phyloP scores from a whole-genome alignment of 75 land plant genomes.

The Sequoiadendron giganteum region DNA sequence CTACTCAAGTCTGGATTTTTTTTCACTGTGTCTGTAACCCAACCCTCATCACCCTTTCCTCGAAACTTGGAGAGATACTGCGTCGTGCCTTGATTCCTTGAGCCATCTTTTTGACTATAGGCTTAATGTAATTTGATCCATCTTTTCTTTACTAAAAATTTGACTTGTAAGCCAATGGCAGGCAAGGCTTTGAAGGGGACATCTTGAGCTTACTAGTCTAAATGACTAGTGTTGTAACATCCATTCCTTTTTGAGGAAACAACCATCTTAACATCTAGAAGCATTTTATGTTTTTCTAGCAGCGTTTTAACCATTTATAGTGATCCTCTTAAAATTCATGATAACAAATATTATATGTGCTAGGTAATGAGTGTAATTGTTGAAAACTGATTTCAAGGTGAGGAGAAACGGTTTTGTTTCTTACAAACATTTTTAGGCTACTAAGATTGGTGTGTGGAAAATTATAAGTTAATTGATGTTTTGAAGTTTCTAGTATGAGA shows the following conservation, averaged over 20 bases:
- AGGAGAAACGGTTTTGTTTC: not conserved
- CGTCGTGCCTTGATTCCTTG: not conserved
- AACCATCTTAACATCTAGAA: not conserved
- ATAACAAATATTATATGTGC: not conserved
- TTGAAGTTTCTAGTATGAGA: not conserved
- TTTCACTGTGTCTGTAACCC: too few relatives aligned
- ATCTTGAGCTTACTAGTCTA: not conserved
- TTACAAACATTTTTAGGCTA: not conserved
- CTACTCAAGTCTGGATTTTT: too few relatives aligned
- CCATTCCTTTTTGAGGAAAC: not conserved
- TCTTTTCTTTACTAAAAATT: not conserved
- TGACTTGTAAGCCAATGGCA: not conserved
- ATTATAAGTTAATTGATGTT: not conserved
- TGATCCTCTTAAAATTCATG: not conserved
- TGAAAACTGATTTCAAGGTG: not conserved
- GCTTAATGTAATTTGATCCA: not conserved
- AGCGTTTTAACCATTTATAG: not conserved
- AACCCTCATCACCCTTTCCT: too few relatives aligned
- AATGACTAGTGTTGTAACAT: not conserved
- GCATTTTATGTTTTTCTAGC: not conserved
- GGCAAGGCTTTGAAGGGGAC: not conserved
- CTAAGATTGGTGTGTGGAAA: not conserved
- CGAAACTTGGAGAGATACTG: too few relatives aligned
- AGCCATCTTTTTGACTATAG: not conserved
- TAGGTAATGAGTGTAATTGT: not conserved